Conservation (phyloP, 1,139 yeast genomes). For the Yarrowia galli region DNA sequence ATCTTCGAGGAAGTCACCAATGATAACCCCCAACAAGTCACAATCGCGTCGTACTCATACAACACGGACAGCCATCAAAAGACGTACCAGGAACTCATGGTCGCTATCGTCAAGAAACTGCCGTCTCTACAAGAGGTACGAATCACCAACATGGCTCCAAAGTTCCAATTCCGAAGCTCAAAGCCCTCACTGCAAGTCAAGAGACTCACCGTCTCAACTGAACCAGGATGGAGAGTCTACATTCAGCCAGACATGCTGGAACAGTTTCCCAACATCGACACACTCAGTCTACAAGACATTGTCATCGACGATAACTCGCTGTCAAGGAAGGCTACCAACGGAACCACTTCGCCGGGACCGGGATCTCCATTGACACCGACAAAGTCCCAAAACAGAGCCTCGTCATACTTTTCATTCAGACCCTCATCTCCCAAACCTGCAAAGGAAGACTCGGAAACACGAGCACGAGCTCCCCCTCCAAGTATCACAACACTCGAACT, state of each 20-base stretch:
- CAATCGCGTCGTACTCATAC: constrained; percentile 30
- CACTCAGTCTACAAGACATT: constrained; percentile 21
- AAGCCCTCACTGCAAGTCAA: constrained; percentile 15
- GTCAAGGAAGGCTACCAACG: not conserved
- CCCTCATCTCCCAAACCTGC: constrained; percentile 18
- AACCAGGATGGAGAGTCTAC: constrained; percentile 35
- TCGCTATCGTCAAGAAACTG: constrained; percentile 24
- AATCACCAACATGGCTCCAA: constrained; percentile 26
- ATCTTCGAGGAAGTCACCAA: constrained; percentile 27
- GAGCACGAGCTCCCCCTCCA: not conserved
- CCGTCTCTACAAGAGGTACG: constrained; percentile 4
- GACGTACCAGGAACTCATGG: constrained; percentile 24
- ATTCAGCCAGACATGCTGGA: constrained; percentile 26
- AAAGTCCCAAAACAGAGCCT: constrained; percentile 16
- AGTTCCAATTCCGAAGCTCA: constrained; percentile 22
- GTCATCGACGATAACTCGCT: constrained; percentile 19
- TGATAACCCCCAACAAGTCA: constrained; percentile 24
- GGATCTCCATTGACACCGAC: constrained; percentile 18
- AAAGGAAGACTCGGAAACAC: not conserved
- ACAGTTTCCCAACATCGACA: constrained; percentile 25
- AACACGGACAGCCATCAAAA: constrained; percentile 7
- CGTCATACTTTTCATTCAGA: constrained; percentile 20
- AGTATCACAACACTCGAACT: constrained; percentile 2
- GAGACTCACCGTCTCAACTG: constrained; percentile 5
- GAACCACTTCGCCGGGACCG: not conserved